Evolutionary conservation across 2,329 filamentous ascomycete genomes (phyloP).

Genomic region (Stagonosporopsis vannaccii): DNA sequence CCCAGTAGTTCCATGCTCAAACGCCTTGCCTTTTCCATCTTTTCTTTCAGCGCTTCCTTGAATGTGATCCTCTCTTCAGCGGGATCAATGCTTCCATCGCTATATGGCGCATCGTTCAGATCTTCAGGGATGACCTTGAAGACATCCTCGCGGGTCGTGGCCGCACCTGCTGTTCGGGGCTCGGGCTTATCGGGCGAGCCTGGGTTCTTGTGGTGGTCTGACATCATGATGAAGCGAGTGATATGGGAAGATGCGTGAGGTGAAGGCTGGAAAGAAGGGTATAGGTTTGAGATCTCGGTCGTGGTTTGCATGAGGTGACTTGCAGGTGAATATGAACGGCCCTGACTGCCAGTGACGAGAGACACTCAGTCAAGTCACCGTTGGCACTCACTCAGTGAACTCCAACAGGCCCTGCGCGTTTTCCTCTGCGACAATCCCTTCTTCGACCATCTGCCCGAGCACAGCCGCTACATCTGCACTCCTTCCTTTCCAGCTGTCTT

Average conservation of each 20-base stretch:
- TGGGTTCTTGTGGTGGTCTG: neutral
- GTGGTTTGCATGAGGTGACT: neutral
- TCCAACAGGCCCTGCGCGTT: slow-evolving; percentile 32
- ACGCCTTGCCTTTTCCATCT: neutral
- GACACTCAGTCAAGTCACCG: neutral
- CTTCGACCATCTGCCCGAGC: slow-evolving; percentile 61
- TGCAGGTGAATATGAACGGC: neutral
- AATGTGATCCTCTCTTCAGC: slow-evolving; percentile 2
- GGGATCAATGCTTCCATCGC: neutral
- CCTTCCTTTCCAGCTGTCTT: slow-evolving; percentile 49
- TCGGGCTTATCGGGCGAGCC: neutral
- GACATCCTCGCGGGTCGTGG: neutral
- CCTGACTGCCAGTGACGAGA: neutral
- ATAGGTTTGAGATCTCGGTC: neutral
- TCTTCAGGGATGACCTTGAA: neutral
- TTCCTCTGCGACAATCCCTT: slow-evolving; percentile 54
- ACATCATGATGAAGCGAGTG: neutral
- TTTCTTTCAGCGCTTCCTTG: neutral
- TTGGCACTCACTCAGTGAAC: slow-evolving; percentile 6
- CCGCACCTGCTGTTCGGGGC: slow-evolving; percentile 3
- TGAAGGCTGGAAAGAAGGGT: neutral
- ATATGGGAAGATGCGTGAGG: neutral
- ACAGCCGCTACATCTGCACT: slow-evolving; percentile 53
- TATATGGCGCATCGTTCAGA: neutral
- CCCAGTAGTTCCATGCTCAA: neutral